Base-by-base conservation (phyloP, 345 rosid species). In the Eutrema japonicum region DNA sequence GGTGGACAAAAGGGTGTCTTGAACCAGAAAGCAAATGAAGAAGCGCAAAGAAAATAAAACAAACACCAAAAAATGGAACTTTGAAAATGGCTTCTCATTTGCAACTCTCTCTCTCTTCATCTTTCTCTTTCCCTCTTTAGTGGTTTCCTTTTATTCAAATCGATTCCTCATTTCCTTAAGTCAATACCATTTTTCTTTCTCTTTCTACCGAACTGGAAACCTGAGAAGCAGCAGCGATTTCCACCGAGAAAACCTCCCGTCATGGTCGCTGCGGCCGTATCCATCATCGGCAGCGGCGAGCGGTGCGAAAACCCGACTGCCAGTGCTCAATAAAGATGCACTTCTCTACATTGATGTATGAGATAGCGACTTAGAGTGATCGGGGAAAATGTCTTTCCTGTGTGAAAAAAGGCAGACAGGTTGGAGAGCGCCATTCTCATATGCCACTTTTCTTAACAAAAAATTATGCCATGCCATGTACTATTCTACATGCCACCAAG, bases 1-100 rank as follows among this genome's bases (percentile, higher is more conserved):
- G 14, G 74, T 75, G 77, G 79, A 82, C 82, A 79, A 77, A 81
- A 77, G 71, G 79, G 79, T 66, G 82, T 51, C 75, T 73, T 50
- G 42, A 46, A 60, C 68, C 47, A 7, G 5, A 11, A 43, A 66
- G 74, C 33, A 66, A 71, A 69, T 62, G 64, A 56, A 68, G 77
- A 38, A 50, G 68, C 70, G 47, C 29, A 40, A 62, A 62, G 66
- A 41, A 41, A 41, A 41, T 0, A 41, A 10, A 41, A 41, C 13
- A 10, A 41, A 41, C 43, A 43, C 47, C 16, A 38, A 38, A 38
- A 11, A 14, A 62, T 40, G 51, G 48, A 62, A 18, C 66, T 62
- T 71, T 80, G 79, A 82, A 80, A 82, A 74, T 52, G 80, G 51
- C 41, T 27, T 66, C 50, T 45, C 51, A 40, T 42, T 54, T 16